These are phyloP conservation scores for Fusarium paranaense DNA, from an alignment of 2,329 filamentous ascomycete genomes.

Conservation along the genomic window DNA sequence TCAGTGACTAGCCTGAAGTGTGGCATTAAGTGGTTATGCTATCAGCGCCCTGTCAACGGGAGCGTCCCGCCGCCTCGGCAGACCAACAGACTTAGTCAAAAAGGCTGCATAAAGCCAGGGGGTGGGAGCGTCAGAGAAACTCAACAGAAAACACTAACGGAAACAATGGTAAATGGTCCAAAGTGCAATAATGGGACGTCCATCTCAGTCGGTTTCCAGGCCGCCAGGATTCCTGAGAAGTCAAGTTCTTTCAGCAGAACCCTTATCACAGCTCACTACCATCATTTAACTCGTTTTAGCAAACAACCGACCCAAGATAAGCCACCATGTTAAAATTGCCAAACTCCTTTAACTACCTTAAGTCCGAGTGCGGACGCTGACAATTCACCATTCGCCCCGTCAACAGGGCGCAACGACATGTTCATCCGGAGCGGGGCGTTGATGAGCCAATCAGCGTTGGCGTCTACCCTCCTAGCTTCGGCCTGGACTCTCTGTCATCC, in stretches of 20 bases:
- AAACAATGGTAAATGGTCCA: neutral
- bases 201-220: neutral
- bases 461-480: neutral
- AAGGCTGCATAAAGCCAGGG: too few relatives aligned
- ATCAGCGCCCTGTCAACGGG: neutral
- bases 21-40: neutral
- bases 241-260: neutral
- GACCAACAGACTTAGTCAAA: neutral
- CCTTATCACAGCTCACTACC: neutral
- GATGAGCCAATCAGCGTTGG: neutral
- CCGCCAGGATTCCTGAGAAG: neutral
- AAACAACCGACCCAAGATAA: neutral
- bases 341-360: neutral
- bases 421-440: neutral
- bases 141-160: neutral
- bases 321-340: neutral
- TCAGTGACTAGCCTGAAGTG: neutral
- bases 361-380: neutral
- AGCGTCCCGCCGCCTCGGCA: neutral
- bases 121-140: too few relatives aligned
- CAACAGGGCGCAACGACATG: constrained; percentile 14
- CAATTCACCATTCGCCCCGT: neutral
- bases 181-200: neutral
- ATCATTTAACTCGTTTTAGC: neutral
- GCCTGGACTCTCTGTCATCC: neutral